Conservation (phyloP, 73 alveolate species). For the Paramecium sonneborni region DNA sequence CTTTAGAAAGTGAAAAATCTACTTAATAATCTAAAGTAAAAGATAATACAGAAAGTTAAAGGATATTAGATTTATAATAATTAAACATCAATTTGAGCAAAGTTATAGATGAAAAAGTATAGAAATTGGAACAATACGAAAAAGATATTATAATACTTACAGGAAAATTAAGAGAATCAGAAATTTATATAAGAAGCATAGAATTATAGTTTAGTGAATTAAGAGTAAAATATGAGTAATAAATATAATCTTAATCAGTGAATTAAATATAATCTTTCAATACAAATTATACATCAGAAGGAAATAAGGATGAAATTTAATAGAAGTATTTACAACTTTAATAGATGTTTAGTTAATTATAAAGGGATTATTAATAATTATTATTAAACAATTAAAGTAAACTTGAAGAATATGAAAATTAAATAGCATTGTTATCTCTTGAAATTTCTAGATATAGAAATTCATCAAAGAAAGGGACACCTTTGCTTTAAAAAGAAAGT, state of each 20-base stretch:
- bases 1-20: not conserved
- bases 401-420: constrained; percentile 5
- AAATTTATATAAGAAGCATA: not conserved
- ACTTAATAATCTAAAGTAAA: not conserved
- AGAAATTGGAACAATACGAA: not conserved
- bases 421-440: not conserved
- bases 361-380: not conserved
- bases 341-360: not conserved
- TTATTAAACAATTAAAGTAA: not conserved
- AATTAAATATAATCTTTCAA: not conserved
- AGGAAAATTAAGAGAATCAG: not conserved
- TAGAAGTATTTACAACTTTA: not conserved
- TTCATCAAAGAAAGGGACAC: not conserved
- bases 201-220: not conserved
- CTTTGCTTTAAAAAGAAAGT: not conserved
- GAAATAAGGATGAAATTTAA: not conserved
- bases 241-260: not conserved
- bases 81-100: not conserved
- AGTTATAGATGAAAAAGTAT: not conserved
- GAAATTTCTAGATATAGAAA: not conserved
- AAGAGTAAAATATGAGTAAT: not conserved
- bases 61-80: not conserved
- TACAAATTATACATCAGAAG: not conserved
- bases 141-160: not conserved
- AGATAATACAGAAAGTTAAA: not conserved